Evolutionary conservation across 306 rosid species (phyloP), one percentile per base, ranked within the genome.

Genomic region (Vigna reflexopilosa): DNA sequence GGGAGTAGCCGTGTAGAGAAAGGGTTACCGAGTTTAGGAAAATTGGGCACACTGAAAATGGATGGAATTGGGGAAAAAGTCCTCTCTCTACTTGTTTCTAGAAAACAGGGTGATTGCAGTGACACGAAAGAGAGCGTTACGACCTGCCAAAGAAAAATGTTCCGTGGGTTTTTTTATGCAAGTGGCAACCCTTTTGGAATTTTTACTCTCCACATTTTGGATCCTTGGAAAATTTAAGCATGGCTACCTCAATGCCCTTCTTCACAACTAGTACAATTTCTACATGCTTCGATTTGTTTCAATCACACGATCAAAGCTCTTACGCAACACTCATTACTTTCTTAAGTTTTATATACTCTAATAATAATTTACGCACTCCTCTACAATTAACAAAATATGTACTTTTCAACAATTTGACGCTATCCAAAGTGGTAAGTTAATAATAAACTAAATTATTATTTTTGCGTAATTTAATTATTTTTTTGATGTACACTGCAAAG

Each of bases 101-200:
- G 81, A 77, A 66, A 26, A 3, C 45, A 13, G 47, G 45, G 47
- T 52, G 44, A 75, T 17, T 14, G 28, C 22, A 44, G 58, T 73
- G 44, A 55, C 54, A 10, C 26, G 6, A 72, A 56, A 51, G 16
- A 6, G 51, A 24, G 38, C 24, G 15, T 38, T n/a, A 20, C 22
- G 7, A 67, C 71, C 56, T 65, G 45, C 71, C 64, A 10, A 56
- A 19, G 34, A 80, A 30, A 66, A 44, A 42, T 6, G 10, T 15
- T n/a, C 28, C 26, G 12, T 14, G 30, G 4, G 47, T 49, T 49
- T 12, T 9, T 49, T 17, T 9, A 24, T 40, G 65, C 77, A 72
- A 55, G 67, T 38, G 40, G 55, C 67, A 7, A 12, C 26, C 26
- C 55, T 40, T 57, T 56, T 56, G 68, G 44, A 57, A 42, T 56